phyloP scores from a whole-genome alignment of 768 basidiomycete genomes.

The Dioszegia crocea region DNA sequence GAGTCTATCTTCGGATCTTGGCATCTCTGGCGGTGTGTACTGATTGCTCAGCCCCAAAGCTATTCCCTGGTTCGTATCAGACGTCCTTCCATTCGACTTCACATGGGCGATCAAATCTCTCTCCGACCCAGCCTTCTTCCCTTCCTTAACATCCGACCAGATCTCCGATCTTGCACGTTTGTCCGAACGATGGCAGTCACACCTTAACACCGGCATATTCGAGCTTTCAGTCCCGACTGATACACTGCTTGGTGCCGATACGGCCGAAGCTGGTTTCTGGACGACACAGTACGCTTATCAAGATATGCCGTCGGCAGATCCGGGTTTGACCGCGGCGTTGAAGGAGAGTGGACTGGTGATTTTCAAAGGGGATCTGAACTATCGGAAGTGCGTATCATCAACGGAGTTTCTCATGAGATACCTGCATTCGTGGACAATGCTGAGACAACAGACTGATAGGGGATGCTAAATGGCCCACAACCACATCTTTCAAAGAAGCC shows the following conservation, averaged over 20 bases:
- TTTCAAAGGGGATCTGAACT: slow-evolving; percentile 62
- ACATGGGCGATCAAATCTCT: slow-evolving; percentile 57
- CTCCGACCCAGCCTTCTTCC: slow-evolving; percentile 57
- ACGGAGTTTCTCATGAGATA: no score
- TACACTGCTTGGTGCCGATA: slow-evolving; percentile 58
- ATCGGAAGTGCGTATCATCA: slow-evolving; percentile 78
- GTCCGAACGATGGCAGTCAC: slow-evolving; percentile 60
- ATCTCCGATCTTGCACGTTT: slow-evolving; percentile 55
- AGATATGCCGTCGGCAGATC: slow-evolving; percentile 40
- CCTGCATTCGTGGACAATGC: no score
- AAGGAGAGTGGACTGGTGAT: slow-evolving; percentile 40
- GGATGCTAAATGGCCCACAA: slow-evolving; percentile 80
- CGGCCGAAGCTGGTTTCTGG: slow-evolving; percentile 47
- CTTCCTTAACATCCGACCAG: slow-evolving; percentile 49
- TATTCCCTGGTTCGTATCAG: slow-evolving; percentile 96
- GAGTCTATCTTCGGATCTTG: slow-evolving; percentile 39
- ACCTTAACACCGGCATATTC: slow-evolving; percentile 70
- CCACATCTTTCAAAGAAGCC: slow-evolving; percentile 68
- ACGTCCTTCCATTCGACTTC: slow-evolving; percentile 86
- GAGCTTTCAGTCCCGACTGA: slow-evolving; percentile 60
- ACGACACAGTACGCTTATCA: slow-evolving; percentile 48
- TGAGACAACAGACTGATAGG: slow-evolving; percentile 67
- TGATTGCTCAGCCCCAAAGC: slow-evolving; percentile 67
- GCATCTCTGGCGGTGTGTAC: no score
- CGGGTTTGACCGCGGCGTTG: slow-evolving; percentile 55